These are phyloP conservation scores for Cryphonectria nitschkei DNA, from an alignment of 2,329 filamentous ascomycete species.

Conservation along the genomic window DNA sequence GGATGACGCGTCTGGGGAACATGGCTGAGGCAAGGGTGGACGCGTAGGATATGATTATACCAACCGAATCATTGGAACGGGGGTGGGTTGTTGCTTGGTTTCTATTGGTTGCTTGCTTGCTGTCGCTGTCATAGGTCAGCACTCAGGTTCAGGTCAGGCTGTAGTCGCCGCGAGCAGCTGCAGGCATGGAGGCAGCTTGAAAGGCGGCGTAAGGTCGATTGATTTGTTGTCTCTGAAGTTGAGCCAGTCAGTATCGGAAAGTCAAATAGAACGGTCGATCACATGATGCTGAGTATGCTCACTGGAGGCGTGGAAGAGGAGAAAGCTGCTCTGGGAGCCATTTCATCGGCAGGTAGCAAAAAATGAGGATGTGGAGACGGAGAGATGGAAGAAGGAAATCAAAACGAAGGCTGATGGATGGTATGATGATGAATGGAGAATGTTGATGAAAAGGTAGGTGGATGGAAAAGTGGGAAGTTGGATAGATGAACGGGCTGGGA, in stretches of 20 bases:
- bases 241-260: neutral
- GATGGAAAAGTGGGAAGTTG: too few relatives aligned
- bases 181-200: constrained; percentile 3
- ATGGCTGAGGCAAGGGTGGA: neutral
- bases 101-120: neutral
- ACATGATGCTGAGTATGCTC: neutral
- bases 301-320: neutral
- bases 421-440: too few relatives aligned
- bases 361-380: neutral
- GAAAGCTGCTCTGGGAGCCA: neutral
- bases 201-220: neutral
- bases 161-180: neutral
- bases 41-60: neutral
- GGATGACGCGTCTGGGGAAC: neutral
- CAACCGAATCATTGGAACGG: neutral
- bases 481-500: too few relatives aligned
- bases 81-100: neutral
- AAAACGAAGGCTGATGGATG: too few relatives aligned
- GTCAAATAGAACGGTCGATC: neutral
- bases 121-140: constrained; percentile 1
- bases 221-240: neutral
- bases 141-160: neutral
- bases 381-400: neutral
- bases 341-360: neutral
- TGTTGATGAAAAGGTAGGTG: too few relatives aligned